These are phyloP conservation scores for Eucalyptus pauciflora DNA, from an alignment of 345 rosid species.

Conservation along the genomic window DNA sequence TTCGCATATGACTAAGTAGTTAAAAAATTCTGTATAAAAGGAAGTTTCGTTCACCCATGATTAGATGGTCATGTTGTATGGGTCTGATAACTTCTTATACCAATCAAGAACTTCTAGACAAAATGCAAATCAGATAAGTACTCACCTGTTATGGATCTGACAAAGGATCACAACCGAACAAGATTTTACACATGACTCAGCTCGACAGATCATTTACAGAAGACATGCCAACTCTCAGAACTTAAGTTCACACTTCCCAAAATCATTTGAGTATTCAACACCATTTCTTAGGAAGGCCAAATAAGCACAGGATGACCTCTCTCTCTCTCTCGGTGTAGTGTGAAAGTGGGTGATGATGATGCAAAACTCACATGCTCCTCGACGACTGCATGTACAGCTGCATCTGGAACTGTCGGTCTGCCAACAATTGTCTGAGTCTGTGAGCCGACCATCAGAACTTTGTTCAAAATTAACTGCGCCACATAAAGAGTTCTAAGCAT, in stretches of 20 bases:
- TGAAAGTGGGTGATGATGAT: not conserved
- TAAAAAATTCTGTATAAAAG: not conserved
- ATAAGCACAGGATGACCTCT: not conserved
- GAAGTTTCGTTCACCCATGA: not conserved
- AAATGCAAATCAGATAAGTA: not conserved
- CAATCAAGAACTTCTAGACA: not conserved
- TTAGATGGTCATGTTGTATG: not conserved
- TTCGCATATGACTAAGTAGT: not conserved
- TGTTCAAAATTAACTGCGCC: constrained; percentile 72
- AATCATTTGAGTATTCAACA: not conserved
- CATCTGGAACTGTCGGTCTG: constrained; percentile 76
- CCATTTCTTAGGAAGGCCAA: not conserved
- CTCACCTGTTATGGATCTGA: not conserved
- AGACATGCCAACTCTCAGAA: not conserved
- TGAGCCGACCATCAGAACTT: constrained; percentile 84
- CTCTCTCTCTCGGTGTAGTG: not conserved
- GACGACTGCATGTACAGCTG: constrained; percentile 84
- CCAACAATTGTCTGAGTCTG: constrained; percentile 66
- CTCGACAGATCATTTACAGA: not conserved
- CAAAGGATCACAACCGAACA: not conserved
- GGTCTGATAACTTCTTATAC: not conserved
- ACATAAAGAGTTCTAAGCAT: not conserved
- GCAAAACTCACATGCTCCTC: constrained; percentile 88
- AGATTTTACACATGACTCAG: not conserved
- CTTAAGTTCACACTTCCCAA: not conserved